Percentiles rank a stretch among this genome's conserved stretches.
phyloP scores from a whole-genome alignment of 257 asterid species.

The Ehretia macrophylla region DNA sequence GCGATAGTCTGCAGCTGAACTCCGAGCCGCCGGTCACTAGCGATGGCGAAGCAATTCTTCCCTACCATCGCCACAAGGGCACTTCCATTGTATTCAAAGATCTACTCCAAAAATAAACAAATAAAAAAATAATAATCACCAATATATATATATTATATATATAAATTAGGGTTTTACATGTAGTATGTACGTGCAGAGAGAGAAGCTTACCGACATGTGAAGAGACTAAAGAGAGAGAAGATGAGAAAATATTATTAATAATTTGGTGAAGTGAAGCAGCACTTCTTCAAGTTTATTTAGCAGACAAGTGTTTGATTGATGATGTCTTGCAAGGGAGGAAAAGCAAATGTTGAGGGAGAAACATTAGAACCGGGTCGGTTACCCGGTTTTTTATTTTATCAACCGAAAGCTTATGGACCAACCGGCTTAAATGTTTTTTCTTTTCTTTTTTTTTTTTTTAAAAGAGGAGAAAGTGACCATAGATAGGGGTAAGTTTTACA shows the following conservation, averaged over 20 bases:
- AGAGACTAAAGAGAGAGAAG: background rate
- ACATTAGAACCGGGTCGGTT: too few relatives aligned
- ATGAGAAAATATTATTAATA: too few relatives aligned
- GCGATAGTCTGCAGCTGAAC: slow-evolving; percentile 90
- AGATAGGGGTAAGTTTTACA: too few relatives aligned
- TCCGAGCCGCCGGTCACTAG: slow-evolving; percentile 90
- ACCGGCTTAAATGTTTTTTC: too few relatives aligned
- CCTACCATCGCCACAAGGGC: slow-evolving; percentile 97
- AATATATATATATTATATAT: background rate
- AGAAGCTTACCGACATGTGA: slow-evolving; percentile 53
- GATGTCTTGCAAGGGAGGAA: too few relatives aligned
- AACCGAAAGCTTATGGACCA: too few relatives aligned
- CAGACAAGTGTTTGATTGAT: background rate
- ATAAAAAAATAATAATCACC: background rate
- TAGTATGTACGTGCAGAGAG: background rate
- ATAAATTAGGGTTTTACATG: slow-evolving; percentile 16
- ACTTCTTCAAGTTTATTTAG: too few relatives aligned
- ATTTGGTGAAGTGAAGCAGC: background rate
- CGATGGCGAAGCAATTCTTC: slow-evolving; percentile 90
- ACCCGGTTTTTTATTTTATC: too few relatives aligned
- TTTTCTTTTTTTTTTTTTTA: too few relatives aligned
- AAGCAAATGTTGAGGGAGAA: too few relatives aligned
- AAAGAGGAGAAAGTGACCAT: too few relatives aligned
- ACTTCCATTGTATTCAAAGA: slow-evolving; percentile 97
- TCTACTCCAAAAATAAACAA: slow-evolving; percentile 37